A percentile compares a stretch with the other conserved stretches of the same genome.
Conservation (phyloP, 1,284 basidiomycete species). For the Cutaneotrichosporon daszewskae region DNA sequence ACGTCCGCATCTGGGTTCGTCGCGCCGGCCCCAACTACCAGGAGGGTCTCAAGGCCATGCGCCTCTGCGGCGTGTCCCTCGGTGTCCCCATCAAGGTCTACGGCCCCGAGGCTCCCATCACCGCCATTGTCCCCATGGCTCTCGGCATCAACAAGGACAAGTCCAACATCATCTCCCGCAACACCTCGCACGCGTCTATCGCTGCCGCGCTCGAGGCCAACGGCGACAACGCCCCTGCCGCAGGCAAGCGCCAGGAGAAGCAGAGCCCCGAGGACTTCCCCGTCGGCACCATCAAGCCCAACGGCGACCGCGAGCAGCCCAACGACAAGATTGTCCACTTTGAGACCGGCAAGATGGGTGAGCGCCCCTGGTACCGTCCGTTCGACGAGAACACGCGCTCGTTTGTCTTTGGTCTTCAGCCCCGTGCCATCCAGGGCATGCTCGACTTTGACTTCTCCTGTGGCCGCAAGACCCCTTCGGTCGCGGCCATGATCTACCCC, state of each 20-base stretch:
- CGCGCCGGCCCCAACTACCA: conserved; percentile 99
- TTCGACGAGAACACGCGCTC: conserved; percentile 90
- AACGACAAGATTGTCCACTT: conserved; percentile 83
- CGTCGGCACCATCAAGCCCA: conserved; percentile 70
- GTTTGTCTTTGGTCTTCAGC: conserved; percentile 97
- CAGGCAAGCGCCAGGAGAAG: conserved; percentile 18
- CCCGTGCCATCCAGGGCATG: conserved; percentile 99
- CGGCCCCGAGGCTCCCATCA: conserved; percentile 98
- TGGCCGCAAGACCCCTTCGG: conserved; percentile 84
- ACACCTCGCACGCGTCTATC: conserved; percentile 30
- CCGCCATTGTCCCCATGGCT: conserved; percentile 95
- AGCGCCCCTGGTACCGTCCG: conserved; percentile 74
- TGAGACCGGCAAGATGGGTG: conserved; percentile 37
- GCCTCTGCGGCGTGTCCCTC: conserved; percentile 91
- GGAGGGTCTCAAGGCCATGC: conserved; percentile 98
- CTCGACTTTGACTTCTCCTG: conserved; percentile 99
- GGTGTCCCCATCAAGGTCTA: conserved; percentile 96
- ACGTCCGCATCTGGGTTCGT: conserved; percentile 90
- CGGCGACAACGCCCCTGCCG: conserved; percentile 28
- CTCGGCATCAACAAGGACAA: conserved; percentile 62
- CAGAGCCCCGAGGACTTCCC: conserved; percentile 25
- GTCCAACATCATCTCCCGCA: conserved; percentile 50
- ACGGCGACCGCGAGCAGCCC: conserved; percentile 62
- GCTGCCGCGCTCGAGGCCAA: conserved; percentile 35
- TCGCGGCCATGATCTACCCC: conserved; percentile 99